Evolutionary conservation across 192 early-diverging fungal genomes (phyloP).

Genomic region (Globomyces pollinis-pini): DNA sequence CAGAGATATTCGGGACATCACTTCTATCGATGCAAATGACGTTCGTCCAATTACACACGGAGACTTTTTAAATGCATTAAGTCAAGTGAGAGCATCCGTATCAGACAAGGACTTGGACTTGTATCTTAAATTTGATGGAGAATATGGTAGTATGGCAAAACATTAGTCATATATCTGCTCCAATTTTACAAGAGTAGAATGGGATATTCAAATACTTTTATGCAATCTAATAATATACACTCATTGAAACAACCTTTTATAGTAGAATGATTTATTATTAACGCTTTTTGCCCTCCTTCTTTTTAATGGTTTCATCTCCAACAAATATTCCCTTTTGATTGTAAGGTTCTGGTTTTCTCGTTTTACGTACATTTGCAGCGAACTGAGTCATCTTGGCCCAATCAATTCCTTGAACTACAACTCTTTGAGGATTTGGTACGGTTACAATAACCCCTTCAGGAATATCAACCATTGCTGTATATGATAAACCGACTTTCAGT

Average conservation of each 20-base stretch:
- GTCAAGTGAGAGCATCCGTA: conserved; percentile 78
- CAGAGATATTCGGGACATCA: conserved; percentile 56
- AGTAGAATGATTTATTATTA: conserved; percentile 16
- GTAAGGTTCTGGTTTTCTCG: conserved; percentile 94
- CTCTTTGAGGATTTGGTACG: conserved; percentile 73
- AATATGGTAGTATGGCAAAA: conserved; percentile 59
- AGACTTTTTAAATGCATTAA: conserved; percentile 76
- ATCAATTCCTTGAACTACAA: conserved; percentile 76
- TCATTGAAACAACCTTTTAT: too few relatives aligned
- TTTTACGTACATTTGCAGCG: conserved; percentile 82
- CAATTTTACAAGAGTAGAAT: too few relatives aligned
- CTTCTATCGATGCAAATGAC: conserved; percentile 45
- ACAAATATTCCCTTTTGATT: conserved; percentile 99
- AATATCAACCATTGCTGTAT: conserved; percentile 70
- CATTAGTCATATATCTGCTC: too few relatives aligned
- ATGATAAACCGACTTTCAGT: conserved; percentile 82
- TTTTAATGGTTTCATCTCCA: conserved; percentile 94
- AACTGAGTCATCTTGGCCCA: conserved; percentile 76
- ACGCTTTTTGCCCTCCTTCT: conserved; percentile 94
- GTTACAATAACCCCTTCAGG: conserved; percentile 70
- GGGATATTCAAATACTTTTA: too few relatives aligned
- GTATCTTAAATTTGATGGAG: conserved; percentile 64
- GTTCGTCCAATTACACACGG: conserved; percentile 64
- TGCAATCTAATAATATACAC: too few relatives aligned
- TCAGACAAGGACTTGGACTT: conserved; percentile 69